phyloP scores from a whole-genome alignment of 1,139 yeast genomes.

The Pichia sp. region DNA sequence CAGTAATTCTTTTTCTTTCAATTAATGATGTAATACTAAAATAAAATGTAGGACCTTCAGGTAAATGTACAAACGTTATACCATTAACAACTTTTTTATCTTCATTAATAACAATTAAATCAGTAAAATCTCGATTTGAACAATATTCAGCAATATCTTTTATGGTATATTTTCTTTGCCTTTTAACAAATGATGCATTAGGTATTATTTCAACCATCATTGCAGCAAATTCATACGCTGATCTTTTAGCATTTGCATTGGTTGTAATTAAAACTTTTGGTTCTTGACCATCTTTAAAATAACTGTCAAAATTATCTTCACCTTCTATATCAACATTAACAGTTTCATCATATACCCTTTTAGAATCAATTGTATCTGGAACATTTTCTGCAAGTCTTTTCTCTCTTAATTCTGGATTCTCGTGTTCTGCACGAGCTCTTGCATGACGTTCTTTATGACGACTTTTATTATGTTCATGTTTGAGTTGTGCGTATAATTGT shows the following conservation, averaged over 20 bases:
- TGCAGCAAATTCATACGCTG: conserved; percentile 89
- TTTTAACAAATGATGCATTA: conserved; percentile 75
- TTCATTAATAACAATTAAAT: conserved; percentile 82
- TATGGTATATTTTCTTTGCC: conserved; percentile 78
- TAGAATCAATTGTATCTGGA: conserved; percentile 83
- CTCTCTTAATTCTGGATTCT: conserved; percentile 73
- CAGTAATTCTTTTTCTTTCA: conserved; percentile 67
- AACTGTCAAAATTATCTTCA: conserved; percentile 69
- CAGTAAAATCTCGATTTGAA: conserved; percentile 77
- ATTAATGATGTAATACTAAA: conserved; percentile 77
- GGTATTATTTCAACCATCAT: conserved; percentile 80
- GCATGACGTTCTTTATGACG: conserved; percentile 71
- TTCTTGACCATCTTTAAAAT: conserved; percentile 47
- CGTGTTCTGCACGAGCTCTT: conserved; percentile 78
- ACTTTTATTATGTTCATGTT: conserved; percentile 68
- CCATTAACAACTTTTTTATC: conserved; percentile 91
- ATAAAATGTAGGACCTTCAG: conserved; percentile 92
- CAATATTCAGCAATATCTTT: conserved; percentile 83
- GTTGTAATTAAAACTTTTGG: conserved; percentile 91
- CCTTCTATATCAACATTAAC: conserved; percentile 70
- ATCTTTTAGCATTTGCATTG: conserved; percentile 75
- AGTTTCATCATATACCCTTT: conserved; percentile 88
- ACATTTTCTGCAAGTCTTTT: conserved; percentile 74
- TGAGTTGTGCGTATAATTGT: conserved; percentile 66
- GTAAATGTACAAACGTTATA: conserved; percentile 84